Conservation (phyloP, 2,329 filamentous ascomycete species). For the Phoma sp. region DNA sequence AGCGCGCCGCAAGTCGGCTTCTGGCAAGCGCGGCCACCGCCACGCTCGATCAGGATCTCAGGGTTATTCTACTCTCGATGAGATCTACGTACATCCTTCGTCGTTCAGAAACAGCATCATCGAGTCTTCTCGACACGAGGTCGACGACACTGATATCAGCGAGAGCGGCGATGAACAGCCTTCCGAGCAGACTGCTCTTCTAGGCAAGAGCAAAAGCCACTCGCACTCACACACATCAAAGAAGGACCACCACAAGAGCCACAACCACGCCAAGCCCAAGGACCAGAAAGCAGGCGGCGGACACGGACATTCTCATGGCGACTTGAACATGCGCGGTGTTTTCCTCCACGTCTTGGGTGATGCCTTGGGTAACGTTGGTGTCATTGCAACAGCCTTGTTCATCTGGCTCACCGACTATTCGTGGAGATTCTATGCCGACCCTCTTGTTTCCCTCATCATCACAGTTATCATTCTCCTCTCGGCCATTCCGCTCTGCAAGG, state of each 20-base stretch:
- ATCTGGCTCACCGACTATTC: constrained; percentile 90
- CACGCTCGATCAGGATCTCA: constrained; percentile 67
- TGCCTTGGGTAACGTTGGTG: constrained; percentile 84
- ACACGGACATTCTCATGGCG: constrained; percentile 79
- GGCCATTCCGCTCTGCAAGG: constrained; percentile 79
- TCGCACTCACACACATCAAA: constrained; percentile 24
- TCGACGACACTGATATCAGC: constrained; percentile 62
- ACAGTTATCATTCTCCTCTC: constrained; percentile 78
- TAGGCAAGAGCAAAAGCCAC: constrained; percentile 34
- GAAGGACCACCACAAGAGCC: constrained; percentile 65
- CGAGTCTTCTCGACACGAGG: constrained; percentile 72
- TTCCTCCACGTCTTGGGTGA: constrained; percentile 79
- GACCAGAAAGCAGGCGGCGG: constrained; percentile 65
- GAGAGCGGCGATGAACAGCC: constrained; percentile 64
- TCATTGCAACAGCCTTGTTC: constrained; percentile 81
- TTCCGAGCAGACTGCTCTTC: constrained; percentile 47
- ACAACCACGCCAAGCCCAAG: constrained; percentile 82
- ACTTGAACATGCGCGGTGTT: constrained; percentile 91
- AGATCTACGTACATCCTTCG: constrained; percentile 84
- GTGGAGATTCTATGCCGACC: constrained; percentile 88
- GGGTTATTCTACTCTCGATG: constrained; percentile 65
- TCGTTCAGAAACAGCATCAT: constrained; percentile 94
- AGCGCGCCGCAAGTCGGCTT: constrained; percentile 33
- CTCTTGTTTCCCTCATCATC: constrained; percentile 91
- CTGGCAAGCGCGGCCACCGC: constrained; percentile 57